Evolutionary conservation across 2,329 filamentous ascomycete species (phyloP), one percentile per base, ranked within the genome.

Genomic region (Diaporthe ampelina): DNA sequence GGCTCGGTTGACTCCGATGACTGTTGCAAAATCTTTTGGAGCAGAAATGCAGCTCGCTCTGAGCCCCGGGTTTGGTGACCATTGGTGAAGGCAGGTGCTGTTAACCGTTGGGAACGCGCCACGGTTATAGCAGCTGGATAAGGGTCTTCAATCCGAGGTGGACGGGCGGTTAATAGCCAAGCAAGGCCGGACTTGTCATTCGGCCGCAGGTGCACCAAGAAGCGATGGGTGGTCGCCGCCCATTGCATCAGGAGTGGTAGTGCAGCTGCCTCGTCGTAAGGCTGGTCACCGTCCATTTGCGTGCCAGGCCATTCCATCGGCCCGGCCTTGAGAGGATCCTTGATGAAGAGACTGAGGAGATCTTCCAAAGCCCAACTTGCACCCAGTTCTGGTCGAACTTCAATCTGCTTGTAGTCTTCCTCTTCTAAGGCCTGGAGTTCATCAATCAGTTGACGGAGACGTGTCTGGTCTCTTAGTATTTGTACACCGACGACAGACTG

Each of bases 401-500:
- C 37, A 8, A n/a, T 15, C 5, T 24, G 26, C 1, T 3, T 29
- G 1, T 35, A 65, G 19, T 32, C 19, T 19, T 65, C 15, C 3
- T 32, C 1, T 1, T 2, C 1, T 17, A 48, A 6, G 0, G 1
- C 10, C 0, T 48, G 13, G 0, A 50, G 5, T 15, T 48, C 19
- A 9, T 32, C 17, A 24, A 48, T 35, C 7, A 65, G 10, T 6
- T 6, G 9, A 21, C 6, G 40, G 15, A 65, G 59, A 11, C 10
- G 26, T 21, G 4, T 8, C 40, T 65, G 15, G 26, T 65, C 43
- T 17, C 40, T n/a, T 0, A 65, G n/a, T 9, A n/a, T 15, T 15
- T 45, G 26, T 15, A 21, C 8, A 8, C 59, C 4, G 3, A 1
- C n/a, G 15, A 4, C 9, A 5, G 43, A 40, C 8, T n/a, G 17